Conservation (phyloP, 2,329 filamentous ascomycete genomes). For the Penicillium sp. region DNA sequence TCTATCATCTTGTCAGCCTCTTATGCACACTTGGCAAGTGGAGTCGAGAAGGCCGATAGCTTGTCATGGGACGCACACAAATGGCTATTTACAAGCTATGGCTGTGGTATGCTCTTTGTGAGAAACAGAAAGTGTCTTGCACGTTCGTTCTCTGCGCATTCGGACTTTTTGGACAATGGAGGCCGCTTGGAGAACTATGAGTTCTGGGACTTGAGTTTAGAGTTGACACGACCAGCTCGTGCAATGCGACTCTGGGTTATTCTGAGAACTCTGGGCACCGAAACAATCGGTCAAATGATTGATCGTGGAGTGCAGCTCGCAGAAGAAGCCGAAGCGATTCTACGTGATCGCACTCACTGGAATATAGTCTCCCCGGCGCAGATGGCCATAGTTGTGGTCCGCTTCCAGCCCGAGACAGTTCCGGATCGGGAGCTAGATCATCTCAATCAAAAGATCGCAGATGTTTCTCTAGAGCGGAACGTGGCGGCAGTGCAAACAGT, state of each 20-base stretch:
- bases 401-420: neutral
- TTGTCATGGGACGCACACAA: conserved; percentile 30
- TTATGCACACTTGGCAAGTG: conserved; percentile 4
- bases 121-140: conserved; percentile 10
- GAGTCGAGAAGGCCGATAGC: conserved; percentile 20
- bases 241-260: conserved; percentile 26
- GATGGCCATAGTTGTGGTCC: neutral
- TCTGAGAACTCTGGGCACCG: conserved; percentile 16
- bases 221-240: conserved; percentile 17
- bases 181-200: conserved; percentile 10
- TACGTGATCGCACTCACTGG: neutral
- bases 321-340: neutral
- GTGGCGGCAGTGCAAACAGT: neutral
- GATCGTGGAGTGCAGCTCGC: neutral
- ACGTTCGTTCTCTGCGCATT: conserved; percentile 13
- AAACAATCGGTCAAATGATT: conserved; percentile 21
- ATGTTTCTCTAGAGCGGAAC: neutral
- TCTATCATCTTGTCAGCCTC: conserved; percentile 18
- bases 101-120: conserved; percentile 25
- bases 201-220: conserved; percentile 22
- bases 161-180: neutral
- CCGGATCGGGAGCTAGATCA: neutral
- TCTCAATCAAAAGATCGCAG: neutral
- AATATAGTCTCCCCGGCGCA: neutral
- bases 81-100: conserved; percentile 28